phyloP scores from a whole-genome alignment of 1,284 basidiomycete species.

The Trametes versicolor region DNA sequence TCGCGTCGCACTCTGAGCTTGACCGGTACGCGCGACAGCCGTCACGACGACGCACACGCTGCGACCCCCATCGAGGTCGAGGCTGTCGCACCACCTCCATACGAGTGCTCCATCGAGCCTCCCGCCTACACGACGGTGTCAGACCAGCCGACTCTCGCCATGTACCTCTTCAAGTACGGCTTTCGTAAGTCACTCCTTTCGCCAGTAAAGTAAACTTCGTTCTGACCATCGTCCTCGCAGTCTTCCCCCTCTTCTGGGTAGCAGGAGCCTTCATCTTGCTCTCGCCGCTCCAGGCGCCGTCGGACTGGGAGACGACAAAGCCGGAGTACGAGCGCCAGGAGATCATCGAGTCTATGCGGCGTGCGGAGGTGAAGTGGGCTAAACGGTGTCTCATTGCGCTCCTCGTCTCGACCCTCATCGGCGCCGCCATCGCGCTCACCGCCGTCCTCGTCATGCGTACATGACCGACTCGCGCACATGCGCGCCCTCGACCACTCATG shows the following conservation, averaged over 20 bases:
- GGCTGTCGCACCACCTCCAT: constrained; percentile 40
- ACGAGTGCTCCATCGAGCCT: constrained; percentile 36
- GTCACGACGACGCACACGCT: constrained; percentile 37
- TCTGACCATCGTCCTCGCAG: constrained; percentile 34
- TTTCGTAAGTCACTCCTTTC: constrained; percentile 39
- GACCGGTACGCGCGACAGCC: constrained; percentile 41
- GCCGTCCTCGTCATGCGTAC: constrained; percentile 31
- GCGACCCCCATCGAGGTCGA: constrained; percentile 24
- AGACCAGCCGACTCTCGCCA: constrained; percentile 45
- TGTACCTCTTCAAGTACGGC: constrained; percentile 48
- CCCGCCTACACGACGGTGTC: constrained; percentile 40
- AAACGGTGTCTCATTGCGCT: constrained; percentile 48
- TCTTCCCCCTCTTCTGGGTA: constrained; percentile 56
- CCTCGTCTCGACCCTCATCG: constrained; percentile 25
- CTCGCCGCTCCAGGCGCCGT: constrained; percentile 48
- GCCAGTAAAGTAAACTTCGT: not conserved
- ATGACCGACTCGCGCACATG: not conserved
- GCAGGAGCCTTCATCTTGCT: constrained; percentile 51
- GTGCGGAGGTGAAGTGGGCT: constrained; percentile 54
- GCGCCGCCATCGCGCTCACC: constrained; percentile 30
- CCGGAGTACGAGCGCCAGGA: constrained; percentile 48
- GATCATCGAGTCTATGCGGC: constrained; percentile 48
- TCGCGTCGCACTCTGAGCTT: constrained; percentile 28
- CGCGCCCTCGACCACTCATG: not conserved
- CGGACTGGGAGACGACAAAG: constrained; percentile 51